Base-by-base conservation (phyloP, 768 basidiomycete genomes). In the Cystobasidium tubakii region DNA sequence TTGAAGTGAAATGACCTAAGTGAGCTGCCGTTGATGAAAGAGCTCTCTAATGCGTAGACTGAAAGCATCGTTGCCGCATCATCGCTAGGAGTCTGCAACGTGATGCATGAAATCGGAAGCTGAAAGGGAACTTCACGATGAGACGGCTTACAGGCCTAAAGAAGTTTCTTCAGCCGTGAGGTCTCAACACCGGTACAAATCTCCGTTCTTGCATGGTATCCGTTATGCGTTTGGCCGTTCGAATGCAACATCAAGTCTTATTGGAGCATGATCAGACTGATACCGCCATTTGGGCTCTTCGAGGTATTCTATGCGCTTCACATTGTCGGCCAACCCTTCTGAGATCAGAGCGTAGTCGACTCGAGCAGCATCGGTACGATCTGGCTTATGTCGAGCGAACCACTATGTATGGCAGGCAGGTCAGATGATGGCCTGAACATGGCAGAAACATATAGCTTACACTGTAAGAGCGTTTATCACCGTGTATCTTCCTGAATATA, bases 291-390 rank as follows among this genome's bases (percentile, higher is more conserved):
- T 74, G 19, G 60, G 39, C 4, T 62, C 73, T 64, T 77, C 74
- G 46, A 64, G 36, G 27, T 64, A 75, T 36, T 73, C 71, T 2
- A 66, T 50, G 12, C 57, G 25, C 27, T 70, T 34, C 4, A 64
- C 63, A 2, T 31, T 33, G 4, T 64, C 57, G n/a, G 50, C 27
- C 12, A 76, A 31, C 7, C 15, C 19, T 10, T 65, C 12, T 34
- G 53, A 64, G 27, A 76, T 66, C 27, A 77, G 43, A 34, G 75
- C 75, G 62, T 76, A 77, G 62, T 77, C 76, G n/a, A 77, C 76
- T 39, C 76, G 44, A 13, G 76, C 76, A 1, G 54, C 50, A 73
- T 77, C 76, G 12, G 19, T 55, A 1, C 76, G 73, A 62, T 74
- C 33, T 9, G 75, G 75, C 34, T 77, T 76, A 25, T 62, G 46